Evolutionary conservation across 805 yeast species (phyloP).

Genomic region (Ogataea haglerorum): DNA sequence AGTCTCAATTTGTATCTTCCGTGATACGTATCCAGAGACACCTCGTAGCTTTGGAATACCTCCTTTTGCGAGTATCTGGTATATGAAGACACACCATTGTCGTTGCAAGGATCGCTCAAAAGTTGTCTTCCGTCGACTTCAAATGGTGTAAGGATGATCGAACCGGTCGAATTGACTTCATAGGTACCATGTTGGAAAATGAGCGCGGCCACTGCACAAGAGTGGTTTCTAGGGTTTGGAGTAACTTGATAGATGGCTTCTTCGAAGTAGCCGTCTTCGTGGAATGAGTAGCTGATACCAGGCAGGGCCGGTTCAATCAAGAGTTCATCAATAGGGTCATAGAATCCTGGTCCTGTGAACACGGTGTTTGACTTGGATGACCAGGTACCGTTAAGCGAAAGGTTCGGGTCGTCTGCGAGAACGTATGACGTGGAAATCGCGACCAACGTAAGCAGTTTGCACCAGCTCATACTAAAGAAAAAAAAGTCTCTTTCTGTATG

Average conservation of each 20-base stretch:
- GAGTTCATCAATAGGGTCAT: slow-evolving; percentile 93
- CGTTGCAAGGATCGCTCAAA: slow-evolving; percentile 82
- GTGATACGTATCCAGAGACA: slow-evolving; percentile 70
- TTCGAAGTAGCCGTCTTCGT: slow-evolving; percentile 88
- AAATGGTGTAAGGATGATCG: slow-evolving; percentile 67
- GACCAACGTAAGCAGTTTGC: slow-evolving; percentile 2
- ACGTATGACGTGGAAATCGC: neutral
- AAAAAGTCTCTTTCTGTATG: neutral
- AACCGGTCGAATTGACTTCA: slow-evolving; percentile 58
- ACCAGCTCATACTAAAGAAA: slow-evolving; percentile 4
- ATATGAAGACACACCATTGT: slow-evolving; percentile 56
- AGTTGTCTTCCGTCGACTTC: slow-evolving; percentile 91
- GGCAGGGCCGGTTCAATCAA: slow-evolving; percentile 94
- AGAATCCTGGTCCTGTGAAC: slow-evolving; percentile 94
- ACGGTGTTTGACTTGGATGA: slow-evolving; percentile 89
- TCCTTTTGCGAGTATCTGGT: slow-evolving; percentile 70
- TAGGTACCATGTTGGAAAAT: slow-evolving; percentile 90
- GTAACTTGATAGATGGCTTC: slow-evolving; percentile 81
- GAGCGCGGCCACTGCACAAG: slow-evolving; percentile 79
- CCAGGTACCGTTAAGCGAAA: slow-evolving; percentile 84
- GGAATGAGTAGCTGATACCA: slow-evolving; percentile 89
- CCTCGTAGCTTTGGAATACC: slow-evolving; percentile 52
- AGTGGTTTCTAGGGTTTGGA: slow-evolving; percentile 67
- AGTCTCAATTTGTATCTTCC: slow-evolving; percentile 78
- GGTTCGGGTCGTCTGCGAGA: slow-evolving; percentile 6